Evolutionary conservation across 2,329 filamentous ascomycete species (phyloP), one percentile per base, ranked within the genome.

Genomic region (Peltaster fructicola): DNA sequence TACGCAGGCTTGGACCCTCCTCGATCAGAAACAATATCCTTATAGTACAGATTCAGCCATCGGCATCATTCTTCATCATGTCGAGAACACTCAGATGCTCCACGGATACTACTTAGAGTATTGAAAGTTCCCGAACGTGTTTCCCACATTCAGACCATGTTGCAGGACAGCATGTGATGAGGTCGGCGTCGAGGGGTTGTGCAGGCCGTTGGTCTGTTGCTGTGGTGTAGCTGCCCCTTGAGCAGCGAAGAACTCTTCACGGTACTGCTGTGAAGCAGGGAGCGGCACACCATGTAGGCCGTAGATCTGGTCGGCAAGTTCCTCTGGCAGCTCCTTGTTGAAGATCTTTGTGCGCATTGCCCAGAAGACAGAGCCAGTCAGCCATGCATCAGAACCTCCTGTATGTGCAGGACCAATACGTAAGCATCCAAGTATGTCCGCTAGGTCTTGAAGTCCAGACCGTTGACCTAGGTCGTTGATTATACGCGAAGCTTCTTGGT

Each of bases 291-390:
- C 75, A 25, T 82, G 84, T 7, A 95, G 60, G 7, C 85, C 85
- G 78, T 85, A 95, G 39, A 93, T 82, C 52, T 90, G 85, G 31
- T 84, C 82, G 37, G 90, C 81, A 38, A 90, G 62, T 16, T 63
- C 77, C 15, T 78, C 69, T 5, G 79, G 71, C 22, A 93, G 76
- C 13, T 71, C 65, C 32, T 78, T 76, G 40, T 76, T 74, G 54
- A 91, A 95, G 36, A 95, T 79, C 45, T 79, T 73, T 46, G 82
- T 75, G 31, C 74, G 71, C 61, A 95, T 76, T 43, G 82, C 77
- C 67, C 91, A 98, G 55, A 93, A 98, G 15, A 93, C 81, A 40
- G 77, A 75, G 23, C 88, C 88, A 0, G 88, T 98, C 15, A 98
- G 67, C 40, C 93, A 68, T 11, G 82, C 85, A 51, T 98, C 88